Percentiles rank a stretch among this genome's conserved stretches.
Conservation (phyloP, 306 rosid genomes). For the Coriaria nepalensis region DNA sequence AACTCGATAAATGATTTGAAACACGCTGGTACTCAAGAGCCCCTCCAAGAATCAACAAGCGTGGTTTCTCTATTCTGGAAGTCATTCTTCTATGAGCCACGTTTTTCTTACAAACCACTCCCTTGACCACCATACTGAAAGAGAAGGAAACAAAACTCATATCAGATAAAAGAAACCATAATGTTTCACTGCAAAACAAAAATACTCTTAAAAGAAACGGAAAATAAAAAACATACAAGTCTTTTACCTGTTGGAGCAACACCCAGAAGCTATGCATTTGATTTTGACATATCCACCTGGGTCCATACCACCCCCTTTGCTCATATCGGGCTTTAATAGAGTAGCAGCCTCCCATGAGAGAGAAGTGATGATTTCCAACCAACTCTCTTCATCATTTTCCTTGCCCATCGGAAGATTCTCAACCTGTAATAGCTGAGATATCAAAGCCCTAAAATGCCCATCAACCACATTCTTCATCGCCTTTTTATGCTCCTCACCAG, state of each 20-base stretch:
- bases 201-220: no score
- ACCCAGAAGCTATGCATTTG: conserved; percentile 84
- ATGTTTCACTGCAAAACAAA: no score
- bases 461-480: conserved; percentile 83
- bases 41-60: conserved; percentile 80
- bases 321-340: conserved; percentile 81
- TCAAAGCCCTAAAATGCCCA: conserved; percentile 87
- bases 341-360: conserved; percentile 98
- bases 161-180: conserved; percentile 13
- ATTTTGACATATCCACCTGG: conserved; percentile 90
- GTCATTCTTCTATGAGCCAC: conserved; percentile 93
- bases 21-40: conserved; percentile 99
- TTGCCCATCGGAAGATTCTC: conserved; percentile 61
- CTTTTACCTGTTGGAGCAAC: conserved; percentile 48
- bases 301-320: conserved; percentile 93
- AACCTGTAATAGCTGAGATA: conserved; percentile 78
- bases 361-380: conserved; percentile 82
- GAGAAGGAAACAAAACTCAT: conserved; percentile 14
- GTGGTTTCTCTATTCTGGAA: conserved; percentile 64
- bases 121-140: conserved; percentile 70
- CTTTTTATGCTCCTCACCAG: conserved; percentile 60
- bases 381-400: conserved; percentile 41
- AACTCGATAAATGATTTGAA: conserved; percentile 69
- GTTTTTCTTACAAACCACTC: conserved; percentile 89
- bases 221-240: no score